phyloP scores from a whole-genome alignment of 2,329 filamentous ascomycete genomes.

The Fusarium marasasianum region DNA sequence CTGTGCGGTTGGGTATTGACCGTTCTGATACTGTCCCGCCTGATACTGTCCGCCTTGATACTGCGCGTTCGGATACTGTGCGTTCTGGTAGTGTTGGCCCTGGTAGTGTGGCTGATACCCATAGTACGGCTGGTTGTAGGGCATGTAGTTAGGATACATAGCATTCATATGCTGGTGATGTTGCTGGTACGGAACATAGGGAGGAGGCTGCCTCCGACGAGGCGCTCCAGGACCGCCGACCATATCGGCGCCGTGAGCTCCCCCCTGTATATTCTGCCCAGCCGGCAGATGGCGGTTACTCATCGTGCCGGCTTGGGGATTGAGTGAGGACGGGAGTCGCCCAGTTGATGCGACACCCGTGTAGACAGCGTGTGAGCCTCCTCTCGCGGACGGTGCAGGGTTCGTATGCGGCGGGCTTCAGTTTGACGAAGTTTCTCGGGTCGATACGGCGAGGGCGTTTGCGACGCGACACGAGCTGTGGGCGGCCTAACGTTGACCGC shows the following conservation, averaged over 20 bases:
- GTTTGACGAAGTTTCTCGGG: slow-evolving; percentile 33
- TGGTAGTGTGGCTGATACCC: slow-evolving; percentile 67
- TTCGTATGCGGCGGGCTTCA: slow-evolving; percentile 29
- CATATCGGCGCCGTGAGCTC: slow-evolving; percentile 49
- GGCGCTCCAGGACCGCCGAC: slow-evolving; percentile 49
- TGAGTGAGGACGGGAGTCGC: slow-evolving; percentile 47
- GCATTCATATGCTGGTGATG: slow-evolving; percentile 54
- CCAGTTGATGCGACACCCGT: slow-evolving; percentile 48
- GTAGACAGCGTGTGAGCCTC: slow-evolving; percentile 35
- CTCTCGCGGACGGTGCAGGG: slow-evolving; percentile 19
- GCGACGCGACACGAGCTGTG: slow-evolving; percentile 37
- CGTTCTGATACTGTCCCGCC: slow-evolving; percentile 54
- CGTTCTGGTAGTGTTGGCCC: slow-evolving; percentile 41
- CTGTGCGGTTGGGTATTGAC: slow-evolving; percentile 43
- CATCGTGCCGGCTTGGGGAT: slow-evolving; percentile 77
- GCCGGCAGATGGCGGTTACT: slow-evolving; percentile 80
- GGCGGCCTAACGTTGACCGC: slow-evolving; percentile 27
- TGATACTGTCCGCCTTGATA: slow-evolving; percentile 35
- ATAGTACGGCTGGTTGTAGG: slow-evolving; percentile 60
- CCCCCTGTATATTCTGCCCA: slow-evolving; percentile 71
- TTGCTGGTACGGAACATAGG: slow-evolving; percentile 44
- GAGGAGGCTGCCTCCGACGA: slow-evolving; percentile 51
- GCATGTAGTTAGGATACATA: slow-evolving; percentile 63
- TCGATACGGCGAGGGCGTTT: slow-evolving; percentile 4
- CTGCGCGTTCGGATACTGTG: slow-evolving; percentile 39